Evolutionary conservation across 192 early-diverging fungal species (phyloP).

Genomic region (Linnemannia elongata): DNA sequence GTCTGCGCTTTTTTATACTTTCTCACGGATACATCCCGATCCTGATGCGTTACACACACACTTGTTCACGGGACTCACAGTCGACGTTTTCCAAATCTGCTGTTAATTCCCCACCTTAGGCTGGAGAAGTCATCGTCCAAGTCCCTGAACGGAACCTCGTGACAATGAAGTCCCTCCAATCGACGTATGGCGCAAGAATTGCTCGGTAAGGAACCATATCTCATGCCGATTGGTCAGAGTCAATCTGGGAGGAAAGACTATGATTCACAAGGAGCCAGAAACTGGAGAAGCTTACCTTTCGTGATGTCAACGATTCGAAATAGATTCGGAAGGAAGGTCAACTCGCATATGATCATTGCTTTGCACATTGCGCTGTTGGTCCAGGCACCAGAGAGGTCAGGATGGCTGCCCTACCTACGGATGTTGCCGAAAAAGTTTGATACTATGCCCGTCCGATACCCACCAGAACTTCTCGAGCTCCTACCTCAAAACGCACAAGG

Average conservation of each 20-base stretch:
- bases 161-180: slow-evolving; percentile 53
- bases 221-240: not conserved
- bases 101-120: slow-evolving; percentile 30
- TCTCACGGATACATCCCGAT: slow-evolving; percentile 3
- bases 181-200: slow-evolving; percentile 57
- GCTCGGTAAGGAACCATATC: slow-evolving; percentile 16
- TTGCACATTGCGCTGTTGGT: slow-evolving; percentile 60
- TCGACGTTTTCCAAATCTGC: not conserved
- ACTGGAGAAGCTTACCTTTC: not conserved
- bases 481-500: slow-evolving; percentile 60
- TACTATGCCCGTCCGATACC: slow-evolving; percentile 65
- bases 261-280: not conserved
- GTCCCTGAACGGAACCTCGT: slow-evolving; percentile 66
- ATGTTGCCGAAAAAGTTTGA: slow-evolving; percentile 67
- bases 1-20: not conserved
- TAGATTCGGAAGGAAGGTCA: slow-evolving; percentile 53
- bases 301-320: not conserved
- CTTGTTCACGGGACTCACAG: not conserved
- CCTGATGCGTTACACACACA: slow-evolving; percentile 11
- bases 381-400: slow-evolving; percentile 43
- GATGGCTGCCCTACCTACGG: slow-evolving; percentile 63
- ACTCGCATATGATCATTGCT: slow-evolving; percentile 64
- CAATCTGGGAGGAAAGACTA: not conserved
- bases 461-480: slow-evolving; percentile 42
- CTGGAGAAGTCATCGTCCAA: slow-evolving; percentile 66